Evolutionary conservation across 805 yeast species (phyloP).

Genomic region (Wickerhamiella sorbophila): DNA sequence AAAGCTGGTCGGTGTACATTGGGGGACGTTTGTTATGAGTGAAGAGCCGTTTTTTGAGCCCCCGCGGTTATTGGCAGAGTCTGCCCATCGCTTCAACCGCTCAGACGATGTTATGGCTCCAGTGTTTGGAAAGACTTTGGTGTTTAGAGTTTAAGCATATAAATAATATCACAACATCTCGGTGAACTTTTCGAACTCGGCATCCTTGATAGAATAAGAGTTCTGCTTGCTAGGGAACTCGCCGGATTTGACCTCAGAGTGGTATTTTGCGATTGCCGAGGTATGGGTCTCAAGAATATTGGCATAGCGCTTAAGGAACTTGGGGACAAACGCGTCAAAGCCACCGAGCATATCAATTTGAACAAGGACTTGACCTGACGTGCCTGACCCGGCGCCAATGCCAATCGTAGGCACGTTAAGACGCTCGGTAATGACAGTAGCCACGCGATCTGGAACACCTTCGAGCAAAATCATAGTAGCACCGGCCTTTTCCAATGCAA

Average conservation of each 20-base stretch:
- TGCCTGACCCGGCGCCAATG: conserved; percentile 79
- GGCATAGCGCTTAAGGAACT: conserved; percentile 63
- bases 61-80: conserved; percentile 37
- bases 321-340: conserved; percentile 39
- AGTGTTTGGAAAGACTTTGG: conserved; percentile 58
- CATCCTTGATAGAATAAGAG: conserved; percentile 55
- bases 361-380: conserved; percentile 84
- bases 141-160: conserved; percentile 18
- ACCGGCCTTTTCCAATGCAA: conserved; percentile 59
- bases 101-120: conserved; percentile 42
- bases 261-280: conserved; percentile 39
- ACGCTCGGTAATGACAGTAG: conserved; percentile 44
- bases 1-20: conserved; percentile 75
- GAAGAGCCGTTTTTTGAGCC: conserved; percentile 85
- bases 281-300: conserved; percentile 37
- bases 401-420: conserved; percentile 76
- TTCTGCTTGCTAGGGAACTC: conserved; percentile 52
- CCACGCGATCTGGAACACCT: conserved; percentile 69
- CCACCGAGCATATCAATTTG: conserved; percentile 69
- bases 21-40: conserved; percentile 90
- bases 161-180: conserved; percentile 13
- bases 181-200: conserved; percentile 36
- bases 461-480: conserved; percentile 64
- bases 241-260: conserved; percentile 39
- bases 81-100: conserved; percentile 31